These are phyloP conservation scores for Brasilioporus rufonigricans DNA, from an alignment of 768 basidiomycete genomes.

Conservation along the genomic window DNA sequence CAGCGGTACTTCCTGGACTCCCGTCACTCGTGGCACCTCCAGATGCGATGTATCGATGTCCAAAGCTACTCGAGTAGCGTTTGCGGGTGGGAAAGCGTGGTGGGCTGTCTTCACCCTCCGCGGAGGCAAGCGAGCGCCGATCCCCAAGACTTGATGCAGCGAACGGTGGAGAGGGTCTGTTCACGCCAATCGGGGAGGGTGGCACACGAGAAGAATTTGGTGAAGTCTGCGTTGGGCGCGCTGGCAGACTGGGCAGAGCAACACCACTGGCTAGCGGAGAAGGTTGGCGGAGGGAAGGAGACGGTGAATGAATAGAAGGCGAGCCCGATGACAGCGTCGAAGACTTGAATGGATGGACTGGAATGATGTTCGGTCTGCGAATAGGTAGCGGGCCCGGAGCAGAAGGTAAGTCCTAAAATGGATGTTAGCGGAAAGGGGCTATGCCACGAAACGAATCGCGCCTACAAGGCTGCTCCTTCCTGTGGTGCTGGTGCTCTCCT, in stretches of 20 bases:
- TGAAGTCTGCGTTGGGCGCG: constrained; percentile 36
- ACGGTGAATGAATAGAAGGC: constrained; percentile 47
- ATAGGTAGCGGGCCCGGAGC: constrained; percentile 42
- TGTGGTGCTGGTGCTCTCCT: constrained; percentile 47
- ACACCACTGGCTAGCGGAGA: constrained; percentile 41
- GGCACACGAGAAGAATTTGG: constrained; percentile 43
- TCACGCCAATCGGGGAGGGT: constrained; percentile 38
- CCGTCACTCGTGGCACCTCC: constrained; percentile 41
- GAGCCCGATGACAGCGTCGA: constrained; percentile 50
- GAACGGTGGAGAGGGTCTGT: constrained; percentile 39
- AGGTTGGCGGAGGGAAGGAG: constrained; percentile 45
- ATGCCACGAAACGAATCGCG: neutral
- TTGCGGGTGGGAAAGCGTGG: constrained; percentile 40
- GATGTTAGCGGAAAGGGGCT: constrained; percentile 4
- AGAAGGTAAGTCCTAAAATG: constrained; percentile 36
- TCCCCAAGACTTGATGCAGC: constrained; percentile 43
- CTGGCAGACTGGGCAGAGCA: constrained; percentile 33
- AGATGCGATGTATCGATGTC: constrained; percentile 58
- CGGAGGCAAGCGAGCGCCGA: constrained; percentile 37
- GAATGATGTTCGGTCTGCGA: constrained; percentile 40
- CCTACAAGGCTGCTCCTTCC: constrained; percentile 31
- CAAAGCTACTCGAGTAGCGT: constrained; percentile 77
- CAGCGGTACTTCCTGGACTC: constrained; percentile 19
- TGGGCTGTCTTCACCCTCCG: constrained; percentile 34
- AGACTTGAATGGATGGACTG: constrained; percentile 49